phyloP scores from a whole-genome alignment of 495 filamentous ascomycete species.

The Lasiosphaeria ovina region DNA sequence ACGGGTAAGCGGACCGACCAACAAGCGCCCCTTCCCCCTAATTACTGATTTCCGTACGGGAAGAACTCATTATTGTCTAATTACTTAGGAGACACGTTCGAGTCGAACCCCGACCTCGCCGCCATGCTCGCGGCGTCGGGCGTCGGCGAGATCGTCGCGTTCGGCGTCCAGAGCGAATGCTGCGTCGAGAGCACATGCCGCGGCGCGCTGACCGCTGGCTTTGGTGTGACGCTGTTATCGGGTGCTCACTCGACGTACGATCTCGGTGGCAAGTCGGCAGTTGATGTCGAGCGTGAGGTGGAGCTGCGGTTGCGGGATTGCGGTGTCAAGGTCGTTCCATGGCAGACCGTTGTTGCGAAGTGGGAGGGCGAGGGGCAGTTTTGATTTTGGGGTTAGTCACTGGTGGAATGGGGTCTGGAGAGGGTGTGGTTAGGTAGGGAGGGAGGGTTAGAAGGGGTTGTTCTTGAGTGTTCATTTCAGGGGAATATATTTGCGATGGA shows the following conservation, averaged over 20 bases:
- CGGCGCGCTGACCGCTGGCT: conserved; percentile 30
- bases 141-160: conserved; percentile 24
- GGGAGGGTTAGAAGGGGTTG: too few relatives aligned
- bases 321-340: conserved; percentile 23
- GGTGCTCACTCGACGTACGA: conserved; percentile 40
- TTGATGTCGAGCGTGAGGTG: conserved; percentile 32
- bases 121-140: conserved; percentile 13
- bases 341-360: conserved; percentile 22
- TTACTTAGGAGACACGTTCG: conserved; percentile 29
- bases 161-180: conserved; percentile 38
- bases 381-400: neutral
- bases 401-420: too few relatives aligned
- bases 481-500: too few relatives aligned
- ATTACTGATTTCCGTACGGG: neutral
- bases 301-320: conserved; percentile 20
- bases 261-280: conserved; percentile 18
- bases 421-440: too few relatives aligned
- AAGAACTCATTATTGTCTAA: neutral
- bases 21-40: neutral
- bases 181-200: conserved; percentile 31
- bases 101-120: conserved; percentile 31
- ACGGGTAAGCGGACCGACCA: conserved; percentile 17
- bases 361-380: neutral
- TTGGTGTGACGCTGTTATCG: conserved; percentile 27
- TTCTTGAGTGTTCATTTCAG: too few relatives aligned